These are phyloP conservation scores for Exsudoporus frostii DNA, from an alignment of 768 basidiomycete genomes.

Conservation along the genomic window DNA sequence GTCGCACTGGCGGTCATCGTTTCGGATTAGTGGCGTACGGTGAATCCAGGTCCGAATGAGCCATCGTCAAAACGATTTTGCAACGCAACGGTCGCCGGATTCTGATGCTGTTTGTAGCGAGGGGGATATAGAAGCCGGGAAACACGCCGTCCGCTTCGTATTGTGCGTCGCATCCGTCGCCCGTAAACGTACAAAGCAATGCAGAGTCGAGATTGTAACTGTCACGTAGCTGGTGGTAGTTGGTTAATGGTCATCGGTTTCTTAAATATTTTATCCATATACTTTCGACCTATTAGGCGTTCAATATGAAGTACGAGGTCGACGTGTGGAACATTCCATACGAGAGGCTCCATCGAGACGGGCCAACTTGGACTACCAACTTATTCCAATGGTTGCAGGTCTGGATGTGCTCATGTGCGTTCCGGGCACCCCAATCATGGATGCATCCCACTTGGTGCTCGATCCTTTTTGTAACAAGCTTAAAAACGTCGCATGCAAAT, in stretches of 20 bases:
- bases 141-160: neutral
- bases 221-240: neutral
- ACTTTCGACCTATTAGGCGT: neutral
- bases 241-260: neutral
- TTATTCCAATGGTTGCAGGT: too few species aligned
- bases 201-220: too few species aligned
- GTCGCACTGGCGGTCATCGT: neutral
- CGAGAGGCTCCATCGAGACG: neutral
- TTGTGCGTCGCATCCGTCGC: neutral
- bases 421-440: too few species aligned
- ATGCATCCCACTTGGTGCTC: too few species aligned
- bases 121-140: neutral
- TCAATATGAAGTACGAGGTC: too few species aligned
- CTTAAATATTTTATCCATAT: neutral
- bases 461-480: too few species aligned
- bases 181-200: neutral
- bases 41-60: constrained; percentile 4
- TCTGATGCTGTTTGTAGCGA: neutral
- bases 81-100: neutral
- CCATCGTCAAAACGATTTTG: neutral
- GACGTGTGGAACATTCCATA: neutral
- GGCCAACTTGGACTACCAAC: neutral
- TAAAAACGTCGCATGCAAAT: too few species aligned
- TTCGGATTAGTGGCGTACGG: neutral
- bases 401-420: too few species aligned